A percentile compares a stretch with the other conserved stretches of the same genome.
These are phyloP conservation scores for Marasmius sp. DNA, from an alignment of 1,284 basidiomycete species.

Conservation along the genomic window DNA sequence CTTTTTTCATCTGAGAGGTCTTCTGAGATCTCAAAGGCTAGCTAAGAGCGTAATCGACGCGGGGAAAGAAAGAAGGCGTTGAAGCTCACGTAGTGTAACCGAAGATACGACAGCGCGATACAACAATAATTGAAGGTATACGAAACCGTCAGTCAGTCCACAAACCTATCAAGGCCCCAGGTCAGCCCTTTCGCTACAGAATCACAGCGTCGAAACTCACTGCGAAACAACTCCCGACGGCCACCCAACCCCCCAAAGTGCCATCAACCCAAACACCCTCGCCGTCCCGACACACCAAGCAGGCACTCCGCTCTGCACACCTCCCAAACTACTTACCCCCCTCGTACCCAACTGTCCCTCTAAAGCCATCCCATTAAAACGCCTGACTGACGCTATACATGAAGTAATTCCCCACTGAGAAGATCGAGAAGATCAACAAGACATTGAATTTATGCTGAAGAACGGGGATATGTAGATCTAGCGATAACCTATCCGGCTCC, in stretches of 20 bases:
- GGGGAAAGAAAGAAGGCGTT: slow-evolving; percentile 2
- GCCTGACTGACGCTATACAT: slow-evolving; percentile 77
- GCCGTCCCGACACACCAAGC: slow-evolving; percentile 45
- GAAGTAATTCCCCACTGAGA: slow-evolving; percentile 78
- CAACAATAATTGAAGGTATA: slow-evolving; percentile 46
- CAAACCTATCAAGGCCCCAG: slow-evolving; percentile 31
- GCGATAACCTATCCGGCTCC: slow-evolving; percentile 78
- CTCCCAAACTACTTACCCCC: slow-evolving; percentile 45
- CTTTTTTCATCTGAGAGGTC: no score
- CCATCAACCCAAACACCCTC: slow-evolving; percentile 41
- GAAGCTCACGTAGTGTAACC: slow-evolving; percentile 38
- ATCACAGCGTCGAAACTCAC: no score
- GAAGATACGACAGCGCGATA: slow-evolving; percentile 45
- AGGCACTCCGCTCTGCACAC: slow-evolving; percentile 69
- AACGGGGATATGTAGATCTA: slow-evolving; percentile 60
- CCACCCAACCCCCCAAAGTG: slow-evolving; percentile 47
- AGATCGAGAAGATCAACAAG: slow-evolving; percentile 62
- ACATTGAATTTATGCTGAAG: slow-evolving; percentile 72
- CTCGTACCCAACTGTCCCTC: slow-evolving; percentile 46
- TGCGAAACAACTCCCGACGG: slow-evolving; percentile 44
- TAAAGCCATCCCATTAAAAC: slow-evolving; percentile 69
- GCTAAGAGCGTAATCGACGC: background rate
- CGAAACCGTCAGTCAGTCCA: slow-evolving; percentile 46
- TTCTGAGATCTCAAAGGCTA: slow-evolving; percentile 64
- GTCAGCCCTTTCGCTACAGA: no score